Evolutionary conservation across 2,329 filamentous ascomycete species (phyloP), one percentile per base, ranked within the genome.

Genomic region (Simplicillium sp.): DNA sequence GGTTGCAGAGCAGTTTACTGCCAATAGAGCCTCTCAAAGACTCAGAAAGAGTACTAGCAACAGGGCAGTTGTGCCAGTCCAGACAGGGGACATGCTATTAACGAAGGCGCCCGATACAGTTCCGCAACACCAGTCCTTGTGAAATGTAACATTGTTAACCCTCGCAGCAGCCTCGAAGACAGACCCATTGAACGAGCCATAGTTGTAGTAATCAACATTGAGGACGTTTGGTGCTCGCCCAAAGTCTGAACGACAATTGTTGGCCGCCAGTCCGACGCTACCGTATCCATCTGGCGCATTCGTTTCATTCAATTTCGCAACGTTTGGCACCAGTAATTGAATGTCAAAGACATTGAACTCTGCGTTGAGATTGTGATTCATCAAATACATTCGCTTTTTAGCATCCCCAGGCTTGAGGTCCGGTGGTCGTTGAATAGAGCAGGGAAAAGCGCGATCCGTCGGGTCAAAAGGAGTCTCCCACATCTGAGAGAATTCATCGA

Each of bases 401-500:
- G 77, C 74, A 0, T 75, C 72, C 2, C 70, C 61, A 0, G 57
- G 54, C 3, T 64, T 53, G 43, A 94, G 65, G 34, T 75, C 66
- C 0, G 86, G 86, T 1, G 89, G 88, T 0, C 89, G 80, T 55
- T 95, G 77, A 31, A 81, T 70, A 1, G 67, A 80, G 64, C 89
- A 96, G 0, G 88, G 87, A 57, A 95, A 94, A 1, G 60, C 58
- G 37, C 63, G 63, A 54, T 78, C 58, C 13, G 60, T 54, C 3
- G 78, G 87, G 40, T 87, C 85, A 57, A 94, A 96, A 0, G 86
- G 85, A 1, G 88, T 90, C 65, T 96, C 87, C 85, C 86, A 95
- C 64, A 94, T 75, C 55, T 94, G 84, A 6, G 75, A 76, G 65
- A 95, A 96, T 61, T 96, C 73, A 58, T 94, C 86, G 33, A 95